Conservation (phyloP, 2,329 filamentous ascomycete genomes). For the Hypoxylon sp. region DNA sequence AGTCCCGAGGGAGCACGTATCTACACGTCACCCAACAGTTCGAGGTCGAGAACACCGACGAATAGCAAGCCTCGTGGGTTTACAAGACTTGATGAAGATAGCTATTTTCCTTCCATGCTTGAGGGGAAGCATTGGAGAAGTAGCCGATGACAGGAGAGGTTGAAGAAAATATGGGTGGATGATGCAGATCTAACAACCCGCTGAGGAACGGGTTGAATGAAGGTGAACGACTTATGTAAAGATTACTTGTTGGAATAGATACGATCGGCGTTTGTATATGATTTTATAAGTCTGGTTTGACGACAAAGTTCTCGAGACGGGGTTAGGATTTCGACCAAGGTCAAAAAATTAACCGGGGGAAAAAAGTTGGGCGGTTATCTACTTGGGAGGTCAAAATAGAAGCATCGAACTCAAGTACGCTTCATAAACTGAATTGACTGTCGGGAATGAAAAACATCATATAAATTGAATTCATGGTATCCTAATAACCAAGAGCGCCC, state of each 20-base stretch:
- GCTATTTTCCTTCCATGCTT: slow-evolving; percentile 60
- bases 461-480: slow-evolving; percentile 43
- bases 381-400: slow-evolving; percentile 3
- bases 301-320: neutral
- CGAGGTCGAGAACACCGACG: slow-evolving; percentile 65
- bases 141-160: slow-evolving; percentile 19
- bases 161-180: slow-evolving; percentile 10
- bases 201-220: neutral
- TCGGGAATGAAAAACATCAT: neutral
- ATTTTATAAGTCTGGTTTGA: slow-evolving; percentile 1
- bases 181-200: neutral
- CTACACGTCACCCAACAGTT: slow-evolving; percentile 62
- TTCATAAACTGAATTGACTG: slow-evolving; percentile 16
- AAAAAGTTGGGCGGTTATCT: slow-evolving; percentile 8
- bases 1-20: slow-evolving; percentile 53
- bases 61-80: slow-evolving; percentile 49
- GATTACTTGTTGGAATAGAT: slow-evolving; percentile 21
- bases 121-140: slow-evolving; percentile 42
- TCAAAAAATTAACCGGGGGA: slow-evolving; percentile 15
- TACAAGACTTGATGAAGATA: slow-evolving; percentile 56
- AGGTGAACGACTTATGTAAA: slow-evolving; percentile 5
- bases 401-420: slow-evolving; percentile 14
- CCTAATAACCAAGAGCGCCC: slow-evolving; percentile 38
- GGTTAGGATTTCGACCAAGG: slow-evolving; percentile 9
- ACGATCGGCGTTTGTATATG: slow-evolving; percentile 20